Evolutionary conservation across 192 early-diverging fungal species (phyloP).

Genomic region (Irineochytrium annulatum): DNA sequence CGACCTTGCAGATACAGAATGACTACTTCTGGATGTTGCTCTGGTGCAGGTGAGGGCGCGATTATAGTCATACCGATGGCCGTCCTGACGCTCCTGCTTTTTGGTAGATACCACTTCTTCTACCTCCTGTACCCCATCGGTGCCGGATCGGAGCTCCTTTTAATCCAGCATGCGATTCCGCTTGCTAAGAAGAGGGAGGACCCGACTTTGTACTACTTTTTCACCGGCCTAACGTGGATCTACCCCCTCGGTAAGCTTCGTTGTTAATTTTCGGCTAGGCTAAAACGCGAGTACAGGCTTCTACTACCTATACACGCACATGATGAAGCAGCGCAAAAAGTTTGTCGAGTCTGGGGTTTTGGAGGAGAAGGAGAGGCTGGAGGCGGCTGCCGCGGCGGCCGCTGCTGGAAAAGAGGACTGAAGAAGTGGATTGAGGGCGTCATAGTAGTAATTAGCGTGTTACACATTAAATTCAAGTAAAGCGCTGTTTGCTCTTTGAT

Average conservation of each 20-base stretch:
- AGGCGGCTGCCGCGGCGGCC: neutral
- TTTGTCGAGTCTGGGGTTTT: conserved; percentile 39
- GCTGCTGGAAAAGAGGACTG: too few relatives aligned
- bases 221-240: conserved; percentile 52
- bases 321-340: conserved; percentile 84
- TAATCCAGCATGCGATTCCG: conserved; percentile 39
- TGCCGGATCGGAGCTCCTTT: conserved; percentile 75
- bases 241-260: conserved; percentile 67
- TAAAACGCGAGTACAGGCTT: conserved; percentile 51
- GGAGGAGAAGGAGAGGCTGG: conserved; percentile 16
- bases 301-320: conserved; percentile 84
- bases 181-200: conserved; percentile 28
- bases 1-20: conserved; percentile 60
- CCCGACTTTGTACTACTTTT: conserved; percentile 53
- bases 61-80: neutral
- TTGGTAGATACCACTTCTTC: conserved; percentile 87
- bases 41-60: conserved; percentile 51
- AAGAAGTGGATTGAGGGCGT: neutral
- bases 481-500: neutral
- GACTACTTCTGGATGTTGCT: conserved; percentile 36
- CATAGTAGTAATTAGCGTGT: neutral
- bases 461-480: neutral
- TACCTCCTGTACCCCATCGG: conserved; percentile 89
- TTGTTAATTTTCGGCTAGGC: conserved; percentile 1
- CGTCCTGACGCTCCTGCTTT: neutral